These are phyloP conservation scores for Babesia bigemina DNA, from an alignment of 169 alveolate species.

Conservation along the genomic window DNA sequence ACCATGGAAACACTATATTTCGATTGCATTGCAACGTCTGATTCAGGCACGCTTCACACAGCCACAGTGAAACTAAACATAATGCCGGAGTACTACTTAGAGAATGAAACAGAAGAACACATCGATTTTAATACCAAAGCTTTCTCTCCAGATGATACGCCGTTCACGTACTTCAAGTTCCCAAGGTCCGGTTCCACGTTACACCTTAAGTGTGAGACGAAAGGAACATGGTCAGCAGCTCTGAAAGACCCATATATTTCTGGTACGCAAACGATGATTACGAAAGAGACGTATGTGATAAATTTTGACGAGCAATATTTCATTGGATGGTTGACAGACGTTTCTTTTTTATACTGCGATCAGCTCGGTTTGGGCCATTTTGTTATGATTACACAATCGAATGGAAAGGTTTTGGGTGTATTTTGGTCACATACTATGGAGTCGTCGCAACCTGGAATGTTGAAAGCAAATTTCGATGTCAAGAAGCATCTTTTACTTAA, in stretches of 20 bases:
- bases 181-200: slow-evolving; percentile 9
- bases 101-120: neutral
- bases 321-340: no score
- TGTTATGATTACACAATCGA: no score
- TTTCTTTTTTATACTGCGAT: no score
- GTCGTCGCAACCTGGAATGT: no score
- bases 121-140: neutral
- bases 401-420: no score
- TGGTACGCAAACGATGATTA: neutral
- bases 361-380: no score
- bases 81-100: slow-evolving; percentile 2
- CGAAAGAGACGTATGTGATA: neutral
- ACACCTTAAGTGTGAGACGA: neutral
- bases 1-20: slow-evolving; percentile 19
- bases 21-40: neutral
- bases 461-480: no score
- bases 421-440: no score
- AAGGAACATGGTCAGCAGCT: neutral
- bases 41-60: neutral
- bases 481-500: no score
- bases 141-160: neutral
- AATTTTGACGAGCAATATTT: neutral
- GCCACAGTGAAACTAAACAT: slow-evolving; percentile 6
- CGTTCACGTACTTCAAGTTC: neutral
- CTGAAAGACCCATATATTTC: neutral